phyloP scores from a whole-genome alignment of 2,329 filamentous ascomycete species.

The Cordyceps cicadae region DNA sequence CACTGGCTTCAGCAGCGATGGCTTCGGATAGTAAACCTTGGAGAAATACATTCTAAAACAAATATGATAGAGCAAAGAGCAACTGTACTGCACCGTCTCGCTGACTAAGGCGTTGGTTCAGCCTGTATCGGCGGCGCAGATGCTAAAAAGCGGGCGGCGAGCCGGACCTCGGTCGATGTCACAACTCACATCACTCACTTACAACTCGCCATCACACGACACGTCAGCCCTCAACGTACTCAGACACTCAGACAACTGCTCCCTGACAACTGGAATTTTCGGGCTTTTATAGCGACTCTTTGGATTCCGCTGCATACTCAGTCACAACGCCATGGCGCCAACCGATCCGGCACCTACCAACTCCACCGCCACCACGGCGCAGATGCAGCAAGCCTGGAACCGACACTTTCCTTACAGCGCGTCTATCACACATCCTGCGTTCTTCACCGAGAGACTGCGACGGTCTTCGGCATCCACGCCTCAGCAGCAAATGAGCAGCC shows the following conservation, averaged over 20 bases:
- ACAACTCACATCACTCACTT: conserved; percentile 2
- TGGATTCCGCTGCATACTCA: neutral
- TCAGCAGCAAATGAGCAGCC: conserved; percentile 26
- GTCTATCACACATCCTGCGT: conserved; percentile 62
- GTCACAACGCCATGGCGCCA: neutral
- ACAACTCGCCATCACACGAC: neutral
- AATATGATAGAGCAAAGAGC: neutral
- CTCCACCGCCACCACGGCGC: neutral
- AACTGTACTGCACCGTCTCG: neutral
- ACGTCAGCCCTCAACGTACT: neutral
- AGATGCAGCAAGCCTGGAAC: conserved; percentile 17
- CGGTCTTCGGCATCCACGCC: conserved; percentile 38
- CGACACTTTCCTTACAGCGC: conserved; percentile 38
- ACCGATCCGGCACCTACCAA: neutral
- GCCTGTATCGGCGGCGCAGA: neutral
- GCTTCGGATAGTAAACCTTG: neutral
- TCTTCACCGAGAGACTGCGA: conserved; percentile 59
- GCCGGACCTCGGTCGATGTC: conserved; percentile 3
- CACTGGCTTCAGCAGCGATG: too few species aligned
- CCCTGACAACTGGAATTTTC: too few species aligned
- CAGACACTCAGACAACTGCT: neutral
- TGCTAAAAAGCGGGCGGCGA: conserved; percentile 1
- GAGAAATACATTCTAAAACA: neutral
- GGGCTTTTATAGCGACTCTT: neutral
- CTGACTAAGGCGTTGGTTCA: conserved; percentile 2